These are phyloP conservation scores for Nitzschia palea DNA, from an alignment of 108 stramenopile species.

Conservation along the genomic window DNA sequence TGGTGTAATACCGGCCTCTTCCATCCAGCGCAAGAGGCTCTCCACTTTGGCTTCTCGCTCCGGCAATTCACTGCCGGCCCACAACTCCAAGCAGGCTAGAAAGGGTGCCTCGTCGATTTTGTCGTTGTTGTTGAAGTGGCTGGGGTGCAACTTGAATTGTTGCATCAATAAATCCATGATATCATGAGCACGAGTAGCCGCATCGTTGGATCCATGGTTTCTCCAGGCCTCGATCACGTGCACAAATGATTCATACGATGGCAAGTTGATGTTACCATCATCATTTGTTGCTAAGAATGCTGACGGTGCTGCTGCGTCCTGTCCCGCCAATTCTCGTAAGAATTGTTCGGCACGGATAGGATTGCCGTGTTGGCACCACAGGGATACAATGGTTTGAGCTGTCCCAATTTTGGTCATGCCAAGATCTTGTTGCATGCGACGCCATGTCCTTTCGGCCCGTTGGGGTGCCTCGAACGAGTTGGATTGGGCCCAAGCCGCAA, in stretches of 20 bases:
- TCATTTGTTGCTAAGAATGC: constrained; percentile 4
- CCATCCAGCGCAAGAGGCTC: constrained; percentile 9
- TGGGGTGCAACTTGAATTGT: not conserved
- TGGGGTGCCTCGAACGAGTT: not conserved
- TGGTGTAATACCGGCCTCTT: not conserved
- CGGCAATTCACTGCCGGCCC: not conserved
- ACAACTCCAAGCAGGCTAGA: constrained; percentile 10
- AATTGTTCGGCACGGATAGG: constrained; percentile 12
- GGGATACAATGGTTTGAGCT: constrained; percentile 20
- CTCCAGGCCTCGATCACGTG: constrained; percentile 29
- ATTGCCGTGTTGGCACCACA: constrained; percentile 26
- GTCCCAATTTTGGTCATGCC: constrained; percentile 9
- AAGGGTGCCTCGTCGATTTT: constrained; percentile 26
- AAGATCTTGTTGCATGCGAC: constrained; percentile 8
- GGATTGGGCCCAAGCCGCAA: constrained; percentile 33
- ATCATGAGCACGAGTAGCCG: constrained; percentile 13
- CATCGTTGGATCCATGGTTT: not conserved
- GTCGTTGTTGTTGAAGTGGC: no score
- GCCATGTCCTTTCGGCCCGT: constrained; percentile 13
- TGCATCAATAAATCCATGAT: constrained; percentile 19
- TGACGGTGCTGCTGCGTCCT: not conserved
- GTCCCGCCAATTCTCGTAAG: constrained; percentile 28
- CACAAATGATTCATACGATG: constrained; percentile 18
- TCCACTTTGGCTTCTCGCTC: constrained; percentile 6
- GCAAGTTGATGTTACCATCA: constrained; percentile 8